Conservation (phyloP, 768 basidiomycete species). For the Mycena galopus region DNA sequence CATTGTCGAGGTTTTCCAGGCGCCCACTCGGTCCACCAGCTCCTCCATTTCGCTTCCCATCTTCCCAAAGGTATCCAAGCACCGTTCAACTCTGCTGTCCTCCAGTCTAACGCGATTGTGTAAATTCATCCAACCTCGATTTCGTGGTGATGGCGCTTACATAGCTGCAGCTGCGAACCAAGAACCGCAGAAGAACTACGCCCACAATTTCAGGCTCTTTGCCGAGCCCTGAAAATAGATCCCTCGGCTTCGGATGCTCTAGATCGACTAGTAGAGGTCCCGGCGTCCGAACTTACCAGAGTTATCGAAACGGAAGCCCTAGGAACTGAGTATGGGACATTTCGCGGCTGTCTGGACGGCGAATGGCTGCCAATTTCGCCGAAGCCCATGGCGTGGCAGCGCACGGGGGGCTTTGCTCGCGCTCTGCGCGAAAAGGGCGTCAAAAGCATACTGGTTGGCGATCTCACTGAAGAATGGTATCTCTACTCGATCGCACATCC, state of each 20-base stretch:
- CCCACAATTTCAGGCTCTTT: slow-evolving; percentile 75
- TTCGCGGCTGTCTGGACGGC: slow-evolving; percentile 74
- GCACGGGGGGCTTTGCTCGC: slow-evolving; percentile 67
- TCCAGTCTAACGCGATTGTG: slow-evolving; percentile 85
- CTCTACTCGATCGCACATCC: slow-evolving; percentile 81
- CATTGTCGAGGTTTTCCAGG: slow-evolving; percentile 51
- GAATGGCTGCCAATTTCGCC: slow-evolving; percentile 68
- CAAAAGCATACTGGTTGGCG: slow-evolving; percentile 73
- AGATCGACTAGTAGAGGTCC: slow-evolving; percentile 63
- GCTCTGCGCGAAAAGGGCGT: slow-evolving; percentile 70
- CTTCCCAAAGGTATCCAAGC: slow-evolving; percentile 68
- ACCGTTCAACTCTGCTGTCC: slow-evolving; percentile 74
- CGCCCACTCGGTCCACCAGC: slow-evolving; percentile 81
- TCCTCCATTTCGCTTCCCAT: slow-evolving; percentile 77
- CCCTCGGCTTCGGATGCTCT: slow-evolving; percentile 64
- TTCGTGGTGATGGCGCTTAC: not conserved
- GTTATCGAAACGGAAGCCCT: slow-evolving; percentile 70
- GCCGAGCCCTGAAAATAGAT: slow-evolving; percentile 67
- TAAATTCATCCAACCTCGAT: slow-evolving; percentile 48
- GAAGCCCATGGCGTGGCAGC: slow-evolving; percentile 78
- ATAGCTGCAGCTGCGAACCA: slow-evolving; percentile 59
- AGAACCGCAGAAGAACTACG: slow-evolving; percentile 71
- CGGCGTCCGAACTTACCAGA: slow-evolving; percentile 64
- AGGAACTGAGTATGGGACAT: slow-evolving; percentile 69
- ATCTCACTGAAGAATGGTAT: slow-evolving; percentile 83